phyloP scores from a whole-genome alignment of 169 alveolate genomes.

The Plasmodium knowlesi region DNA sequence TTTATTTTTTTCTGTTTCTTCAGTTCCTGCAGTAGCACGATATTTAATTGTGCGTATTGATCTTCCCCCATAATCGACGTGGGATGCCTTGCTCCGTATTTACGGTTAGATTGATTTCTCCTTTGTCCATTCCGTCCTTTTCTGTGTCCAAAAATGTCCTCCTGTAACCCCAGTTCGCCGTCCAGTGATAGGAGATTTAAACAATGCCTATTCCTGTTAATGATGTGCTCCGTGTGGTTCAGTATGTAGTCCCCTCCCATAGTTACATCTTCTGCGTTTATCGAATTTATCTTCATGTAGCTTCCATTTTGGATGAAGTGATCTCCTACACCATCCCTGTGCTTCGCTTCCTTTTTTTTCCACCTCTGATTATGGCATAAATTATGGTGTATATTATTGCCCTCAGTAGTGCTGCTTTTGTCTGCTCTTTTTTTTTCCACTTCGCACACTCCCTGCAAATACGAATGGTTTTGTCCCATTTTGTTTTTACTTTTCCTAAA shows the following conservation, averaged over 20 bases:
- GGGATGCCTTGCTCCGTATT: background rate
- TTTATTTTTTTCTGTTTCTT: conserved; percentile 63
- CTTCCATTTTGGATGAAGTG: conserved; percentile 13
- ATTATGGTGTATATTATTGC: background rate
- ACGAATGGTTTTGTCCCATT: background rate
- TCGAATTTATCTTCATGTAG: conserved; percentile 8
- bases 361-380: background rate
- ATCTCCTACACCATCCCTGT: conserved; percentile 11
- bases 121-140: background rate
- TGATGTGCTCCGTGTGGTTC: background rate
- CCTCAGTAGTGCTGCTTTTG: background rate
- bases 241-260: conserved; percentile 7
- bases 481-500: conserved; percentile 11
- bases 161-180: background rate
- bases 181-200: conserved; percentile 2
- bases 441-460: background rate
- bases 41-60: conserved; percentile 39
- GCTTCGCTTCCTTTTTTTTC: background rate
- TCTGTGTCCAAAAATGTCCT: background rate
- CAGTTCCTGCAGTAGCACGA: conserved; percentile 43
- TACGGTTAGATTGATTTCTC: background rate
- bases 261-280: conserved; percentile 9
- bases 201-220: conserved; percentile 26
- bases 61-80: background rate
- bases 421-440: background rate